Conservation (phyloP, 2,329 filamentous ascomycete species). For the Alternaria gansuensis region DNA sequence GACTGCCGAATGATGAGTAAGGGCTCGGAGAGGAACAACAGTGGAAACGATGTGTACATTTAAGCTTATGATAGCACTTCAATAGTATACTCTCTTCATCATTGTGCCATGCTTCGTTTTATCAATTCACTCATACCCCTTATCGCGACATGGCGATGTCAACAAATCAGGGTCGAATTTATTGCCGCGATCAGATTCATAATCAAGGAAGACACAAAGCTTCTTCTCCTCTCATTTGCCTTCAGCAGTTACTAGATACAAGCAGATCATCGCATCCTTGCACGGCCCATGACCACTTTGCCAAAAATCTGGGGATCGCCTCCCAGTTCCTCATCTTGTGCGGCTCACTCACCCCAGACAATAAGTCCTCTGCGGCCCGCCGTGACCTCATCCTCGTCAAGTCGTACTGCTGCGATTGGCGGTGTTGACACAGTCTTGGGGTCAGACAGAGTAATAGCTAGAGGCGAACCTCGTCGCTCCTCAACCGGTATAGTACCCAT, state of each 20-base stretch:
- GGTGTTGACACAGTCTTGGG: neutral
- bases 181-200: no score
- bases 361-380: slow-evolving; percentile 14
- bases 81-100: neutral
- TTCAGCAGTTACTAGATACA: slow-evolving; percentile 15
- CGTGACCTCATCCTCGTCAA: slow-evolving; percentile 12
- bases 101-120: neutral
- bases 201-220: neutral
- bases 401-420: neutral
- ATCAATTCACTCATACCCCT: neutral
- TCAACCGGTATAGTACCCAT: slow-evolving; percentile 1
- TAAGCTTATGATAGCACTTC: neutral
- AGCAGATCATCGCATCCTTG: slow-evolving; percentile 20
- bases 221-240: slow-evolving; percentile 7
- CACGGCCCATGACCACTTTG: slow-evolving; percentile 20
- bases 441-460: slow-evolving; percentile 1
- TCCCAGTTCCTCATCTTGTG: slow-evolving; percentile 19
- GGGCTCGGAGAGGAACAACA: neutral
- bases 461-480: slow-evolving; percentile 1
- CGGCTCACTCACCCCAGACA: slow-evolving; percentile 26
- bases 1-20: neutral
- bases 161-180: neutral
- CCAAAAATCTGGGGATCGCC: slow-evolving; percentile 16
- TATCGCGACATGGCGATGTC: neutral
- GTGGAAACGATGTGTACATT: neutral